Percentiles rank a stretch among this genome's conserved stretches.
Evolutionary conservation across 148 eudicot species (phyloP).

Genomic region (Cornus kousa): DNA sequence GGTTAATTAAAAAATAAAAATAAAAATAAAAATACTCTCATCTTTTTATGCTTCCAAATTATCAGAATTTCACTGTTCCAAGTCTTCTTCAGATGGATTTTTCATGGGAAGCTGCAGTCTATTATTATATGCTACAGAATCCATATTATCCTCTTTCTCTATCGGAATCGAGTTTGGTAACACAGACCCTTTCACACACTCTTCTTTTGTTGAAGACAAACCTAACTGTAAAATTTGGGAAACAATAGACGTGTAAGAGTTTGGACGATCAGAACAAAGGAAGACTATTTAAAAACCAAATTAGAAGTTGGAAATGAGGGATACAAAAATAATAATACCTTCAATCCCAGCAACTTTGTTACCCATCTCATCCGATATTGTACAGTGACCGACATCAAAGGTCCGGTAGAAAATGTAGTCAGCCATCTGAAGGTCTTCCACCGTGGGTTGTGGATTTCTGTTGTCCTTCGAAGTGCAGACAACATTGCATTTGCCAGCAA

Average conservation of each 20-base stretch:
- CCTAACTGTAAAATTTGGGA: conserved; percentile 53
- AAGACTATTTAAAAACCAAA: conserved; percentile 13
- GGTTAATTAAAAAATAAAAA: too few relatives aligned
- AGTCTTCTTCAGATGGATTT: conserved; percentile 18
- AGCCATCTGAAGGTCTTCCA: conserved; percentile 51
- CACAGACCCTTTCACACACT: conserved; percentile 20
- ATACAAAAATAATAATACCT: conserved; percentile 35
- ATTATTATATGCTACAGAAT: conserved; percentile 17
- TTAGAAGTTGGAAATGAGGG: conserved; percentile 10
- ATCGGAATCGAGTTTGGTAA: conserved; percentile 18
- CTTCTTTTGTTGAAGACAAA: conserved; percentile 53
- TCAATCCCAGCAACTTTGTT: conserved; percentile 45
- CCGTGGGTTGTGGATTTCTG: conserved; percentile 69
- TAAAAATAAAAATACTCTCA: too few relatives aligned
- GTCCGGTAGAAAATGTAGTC: conserved; percentile 72
- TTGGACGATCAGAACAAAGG: conserved; percentile 9
- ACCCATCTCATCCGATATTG: conserved; percentile 58
- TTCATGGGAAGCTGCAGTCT: conserved; percentile 10
- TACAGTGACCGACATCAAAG: conserved; percentile 53
- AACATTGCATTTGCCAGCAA: conserved; percentile 80
- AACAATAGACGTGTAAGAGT: conserved; percentile 25
- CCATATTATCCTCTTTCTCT: conserved; percentile 24
- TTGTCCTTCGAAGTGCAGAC: conserved; percentile 67
- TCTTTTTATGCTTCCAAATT: too few relatives aligned
- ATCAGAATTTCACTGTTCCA: conserved; percentile 4